Conservation (phyloP, 2,329 filamentous ascomycete genomes). For the Fusarium tuaranense region DNA sequence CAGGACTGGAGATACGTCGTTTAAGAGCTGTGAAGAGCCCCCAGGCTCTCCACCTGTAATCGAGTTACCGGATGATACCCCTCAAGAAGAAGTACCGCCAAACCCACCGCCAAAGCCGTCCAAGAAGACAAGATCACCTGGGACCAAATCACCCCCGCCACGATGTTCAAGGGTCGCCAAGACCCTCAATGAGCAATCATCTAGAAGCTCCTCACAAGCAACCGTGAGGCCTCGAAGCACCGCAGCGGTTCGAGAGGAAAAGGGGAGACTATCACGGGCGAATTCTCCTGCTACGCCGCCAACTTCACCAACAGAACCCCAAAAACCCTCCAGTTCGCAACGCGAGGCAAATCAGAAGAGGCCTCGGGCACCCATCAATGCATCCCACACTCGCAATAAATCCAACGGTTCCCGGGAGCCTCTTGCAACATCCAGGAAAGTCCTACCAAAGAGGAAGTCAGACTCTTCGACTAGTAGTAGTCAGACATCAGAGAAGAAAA, state of each 20-base stretch:
- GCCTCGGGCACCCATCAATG: conserved; percentile 30
- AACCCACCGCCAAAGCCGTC: conserved; percentile 24
- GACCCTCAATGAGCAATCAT: conserved; percentile 7
- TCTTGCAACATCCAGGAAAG: conserved; percentile 19
- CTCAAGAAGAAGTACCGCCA: background rate
- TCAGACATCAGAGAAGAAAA: conserved; percentile 56
- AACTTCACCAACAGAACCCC: conserved; percentile 16
- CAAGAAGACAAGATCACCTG: conserved; percentile 19
- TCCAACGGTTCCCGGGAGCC: conserved; percentile 37
- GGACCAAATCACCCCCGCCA: conserved; percentile 22
- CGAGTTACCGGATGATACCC: conserved; percentile 44
- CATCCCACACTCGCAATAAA: conserved; percentile 45
- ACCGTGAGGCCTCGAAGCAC: conserved; percentile 8
- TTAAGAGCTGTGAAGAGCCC: conserved; percentile 49
- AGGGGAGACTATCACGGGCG: conserved; percentile 13
- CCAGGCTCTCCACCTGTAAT: conserved; percentile 38
- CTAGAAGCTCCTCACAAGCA: conserved; percentile 9
- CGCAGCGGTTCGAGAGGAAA: conserved; percentile 18
- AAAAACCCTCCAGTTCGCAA: conserved; percentile 14
- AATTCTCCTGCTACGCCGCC: conserved; percentile 22
- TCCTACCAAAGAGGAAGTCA: conserved; percentile 38
- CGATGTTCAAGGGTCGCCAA: conserved; percentile 23
- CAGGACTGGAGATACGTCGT: conserved; percentile 57
- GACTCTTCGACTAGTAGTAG: conserved; percentile 23
- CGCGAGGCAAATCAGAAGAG: conserved; percentile 43